A percentile compares a stretch with the other conserved stretches of the same genome.
Conservation (phyloP, 495 filamentous ascomycete genomes). For the Parachaetomium inaequale region DNA sequence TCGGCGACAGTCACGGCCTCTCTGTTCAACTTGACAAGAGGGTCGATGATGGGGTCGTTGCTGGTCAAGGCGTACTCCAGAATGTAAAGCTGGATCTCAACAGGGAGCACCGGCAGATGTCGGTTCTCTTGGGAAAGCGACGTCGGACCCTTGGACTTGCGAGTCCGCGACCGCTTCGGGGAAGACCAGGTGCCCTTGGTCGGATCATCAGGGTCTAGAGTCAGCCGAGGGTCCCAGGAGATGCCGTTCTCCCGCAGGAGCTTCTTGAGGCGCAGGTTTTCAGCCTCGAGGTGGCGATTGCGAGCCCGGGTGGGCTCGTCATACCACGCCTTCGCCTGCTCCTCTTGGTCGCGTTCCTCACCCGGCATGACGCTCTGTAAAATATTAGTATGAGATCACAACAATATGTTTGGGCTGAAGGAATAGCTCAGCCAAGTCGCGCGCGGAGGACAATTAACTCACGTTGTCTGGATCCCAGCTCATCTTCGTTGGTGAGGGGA, state of each 20-base stretch:
- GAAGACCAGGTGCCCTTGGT: constrained; percentile 19
- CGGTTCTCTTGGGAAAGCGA: background rate
- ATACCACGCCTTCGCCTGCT: constrained; percentile 40
- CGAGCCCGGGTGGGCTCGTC: constrained; percentile 38
- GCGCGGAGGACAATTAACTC: background rate
- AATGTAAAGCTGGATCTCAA: constrained; percentile 45
- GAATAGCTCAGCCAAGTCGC: background rate
- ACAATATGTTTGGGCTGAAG: background rate
- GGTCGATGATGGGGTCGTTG: constrained; percentile 45
- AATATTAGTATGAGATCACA: background rate
- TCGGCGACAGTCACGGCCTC: constrained; percentile 36
- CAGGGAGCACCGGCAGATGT: constrained; percentile 39
- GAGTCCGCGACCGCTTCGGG: background rate
- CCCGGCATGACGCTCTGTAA: constrained; percentile 23
- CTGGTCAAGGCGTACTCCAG: constrained; percentile 43
- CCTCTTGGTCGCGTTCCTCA: constrained; percentile 43
- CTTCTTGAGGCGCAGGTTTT: constrained; percentile 39
- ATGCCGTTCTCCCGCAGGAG: constrained; percentile 40
- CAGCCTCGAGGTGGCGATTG: constrained; percentile 34
- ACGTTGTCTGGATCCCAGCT: background rate
- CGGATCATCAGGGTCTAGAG: constrained; percentile 13
- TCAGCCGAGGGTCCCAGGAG: constrained; percentile 27
- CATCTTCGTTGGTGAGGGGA: background rate
- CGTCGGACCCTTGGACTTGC: constrained; percentile 8
- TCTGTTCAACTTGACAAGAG: constrained; percentile 36